These are phyloP conservation scores for Leishmania tarentolae DNA, from an alignment of 208 protist species.

Conservation along the genomic window DNA sequence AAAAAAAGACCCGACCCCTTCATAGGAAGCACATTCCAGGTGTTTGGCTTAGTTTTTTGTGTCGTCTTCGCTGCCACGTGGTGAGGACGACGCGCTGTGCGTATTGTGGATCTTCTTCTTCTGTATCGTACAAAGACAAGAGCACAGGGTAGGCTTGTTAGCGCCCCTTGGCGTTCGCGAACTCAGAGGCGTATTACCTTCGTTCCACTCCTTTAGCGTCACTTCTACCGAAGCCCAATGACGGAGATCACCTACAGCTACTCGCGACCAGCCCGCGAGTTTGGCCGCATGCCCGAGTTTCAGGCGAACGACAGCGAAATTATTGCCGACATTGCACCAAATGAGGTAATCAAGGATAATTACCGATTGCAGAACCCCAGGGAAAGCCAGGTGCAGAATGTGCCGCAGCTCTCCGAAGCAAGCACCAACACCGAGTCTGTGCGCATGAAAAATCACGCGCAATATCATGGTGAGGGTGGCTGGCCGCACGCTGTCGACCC, in stretches of 20 bases:
- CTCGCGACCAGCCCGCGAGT: conserved; percentile 89
- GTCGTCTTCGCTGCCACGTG: neutral
- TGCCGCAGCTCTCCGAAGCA: conserved; percentile 92
- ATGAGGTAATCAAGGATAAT: conserved; percentile 62
- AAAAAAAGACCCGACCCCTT: neutral
- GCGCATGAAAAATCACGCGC: conserved; percentile 87
- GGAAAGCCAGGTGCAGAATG: conserved; percentile 91
- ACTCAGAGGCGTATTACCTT: neutral
- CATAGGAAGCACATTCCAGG: neutral
- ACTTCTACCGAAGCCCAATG: conserved; percentile 37
- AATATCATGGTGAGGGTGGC: conserved; percentile 95
- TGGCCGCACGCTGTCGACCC: conserved; percentile 97
- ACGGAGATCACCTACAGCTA: conserved; percentile 95
- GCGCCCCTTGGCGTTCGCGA: neutral
- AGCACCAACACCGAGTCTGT: conserved; percentile 95
- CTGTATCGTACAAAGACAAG: neutral
- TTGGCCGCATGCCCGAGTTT: conserved; percentile 93
- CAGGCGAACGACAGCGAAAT: conserved; percentile 92
- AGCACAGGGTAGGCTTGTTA: neutral
- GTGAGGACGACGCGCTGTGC: neutral
- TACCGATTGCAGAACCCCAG: conserved; percentile 87
- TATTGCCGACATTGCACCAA: conserved; percentile 89
- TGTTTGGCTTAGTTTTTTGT: neutral
- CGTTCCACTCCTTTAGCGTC: neutral
- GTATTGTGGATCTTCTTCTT: neutral